These are phyloP conservation scores for Amaranthus palmeri DNA, from an alignment of 148 eudicot species.

Conservation along the genomic window DNA sequence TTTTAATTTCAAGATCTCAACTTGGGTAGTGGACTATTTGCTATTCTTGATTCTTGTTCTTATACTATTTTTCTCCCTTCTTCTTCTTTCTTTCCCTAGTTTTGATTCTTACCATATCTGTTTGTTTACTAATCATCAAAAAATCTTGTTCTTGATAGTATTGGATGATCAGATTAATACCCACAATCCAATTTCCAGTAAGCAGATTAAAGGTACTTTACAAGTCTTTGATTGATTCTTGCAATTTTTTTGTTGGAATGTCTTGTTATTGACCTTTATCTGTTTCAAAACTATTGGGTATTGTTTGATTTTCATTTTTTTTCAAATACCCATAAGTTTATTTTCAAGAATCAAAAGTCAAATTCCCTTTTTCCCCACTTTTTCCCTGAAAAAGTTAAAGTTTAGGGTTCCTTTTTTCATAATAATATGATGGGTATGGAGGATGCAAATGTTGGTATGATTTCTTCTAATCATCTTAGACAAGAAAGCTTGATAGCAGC, in stretches of 20 bases:
- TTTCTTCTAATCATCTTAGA: conserved; percentile 32
- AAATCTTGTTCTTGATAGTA: conserved; percentile 18
- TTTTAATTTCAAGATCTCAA: conserved; percentile 23
- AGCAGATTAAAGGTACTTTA: conserved; percentile 20
- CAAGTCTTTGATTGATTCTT: conserved; percentile 13
- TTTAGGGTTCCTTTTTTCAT: neutral
- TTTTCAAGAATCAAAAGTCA: neutral
- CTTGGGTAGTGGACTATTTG: conserved; percentile 11
- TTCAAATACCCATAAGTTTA: neutral
- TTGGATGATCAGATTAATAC: conserved; percentile 15
- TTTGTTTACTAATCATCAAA: conserved; percentile 13
- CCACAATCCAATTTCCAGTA: conserved; percentile 8
- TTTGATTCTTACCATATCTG: conserved; percentile 10
- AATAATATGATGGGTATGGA: conserved; percentile 23
- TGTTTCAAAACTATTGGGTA: neutral
- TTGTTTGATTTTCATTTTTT: neutral
- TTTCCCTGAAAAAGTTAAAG: neutral
- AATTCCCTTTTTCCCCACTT: neutral
- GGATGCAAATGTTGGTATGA: conserved; percentile 31
- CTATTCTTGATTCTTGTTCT: conserved; percentile 7
- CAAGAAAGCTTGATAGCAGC: conserved; percentile 65
- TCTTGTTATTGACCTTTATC: conserved; percentile 11
- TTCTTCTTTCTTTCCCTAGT: neutral
- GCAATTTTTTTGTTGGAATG: neutral
- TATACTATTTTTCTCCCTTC: neutral